Percentiles rank a stretch among this genome's conserved stretches.
Evolutionary conservation across 257 asterid genomes (phyloP).

Genomic region (Capsicum chinense): DNA sequence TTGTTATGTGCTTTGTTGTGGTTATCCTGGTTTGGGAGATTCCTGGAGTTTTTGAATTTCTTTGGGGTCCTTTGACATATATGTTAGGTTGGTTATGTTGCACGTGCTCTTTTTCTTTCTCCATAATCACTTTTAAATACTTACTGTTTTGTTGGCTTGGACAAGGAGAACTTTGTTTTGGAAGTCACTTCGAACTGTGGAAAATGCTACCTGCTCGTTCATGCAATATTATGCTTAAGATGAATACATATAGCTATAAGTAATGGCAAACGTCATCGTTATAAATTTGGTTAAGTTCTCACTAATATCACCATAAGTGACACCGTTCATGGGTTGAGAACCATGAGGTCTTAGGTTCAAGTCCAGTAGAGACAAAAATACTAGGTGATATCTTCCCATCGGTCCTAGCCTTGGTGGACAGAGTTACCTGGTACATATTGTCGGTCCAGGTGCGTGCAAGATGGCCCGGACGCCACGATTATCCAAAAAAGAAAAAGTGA

Average conservation of each 20-base stretch:
- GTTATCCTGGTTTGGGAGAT: conserved; percentile 94
- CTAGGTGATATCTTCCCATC: not conserved
- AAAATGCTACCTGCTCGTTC: not conserved
- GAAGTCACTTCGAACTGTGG: conserved; percentile 1
- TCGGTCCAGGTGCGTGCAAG: no score
- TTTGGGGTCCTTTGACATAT: conserved; percentile 81
- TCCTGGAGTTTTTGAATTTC: conserved; percentile 88
- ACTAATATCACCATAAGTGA: not conserved
- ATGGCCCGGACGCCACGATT: not conserved
- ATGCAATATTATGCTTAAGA: not conserved
- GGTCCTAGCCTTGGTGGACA: not conserved
- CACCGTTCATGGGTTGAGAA: not conserved
- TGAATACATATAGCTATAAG: not conserved
- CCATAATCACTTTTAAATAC: not conserved
- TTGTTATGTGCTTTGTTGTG: conserved; percentile 71
- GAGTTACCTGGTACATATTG: not conserved
- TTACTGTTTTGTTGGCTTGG: not conserved
- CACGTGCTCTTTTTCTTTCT: conserved; percentile 24
- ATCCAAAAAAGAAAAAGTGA: conserved; percentile 9
- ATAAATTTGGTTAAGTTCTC: not conserved
- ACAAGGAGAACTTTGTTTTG: conserved; percentile 8
- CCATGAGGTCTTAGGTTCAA: not conserved
- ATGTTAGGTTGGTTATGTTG: conserved; percentile 62
- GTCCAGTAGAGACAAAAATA: not conserved
- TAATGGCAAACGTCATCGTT: not conserved